Base-by-base conservation (phyloP, 148 eudicot genomes). In the Polygonum aviculare region DNA sequence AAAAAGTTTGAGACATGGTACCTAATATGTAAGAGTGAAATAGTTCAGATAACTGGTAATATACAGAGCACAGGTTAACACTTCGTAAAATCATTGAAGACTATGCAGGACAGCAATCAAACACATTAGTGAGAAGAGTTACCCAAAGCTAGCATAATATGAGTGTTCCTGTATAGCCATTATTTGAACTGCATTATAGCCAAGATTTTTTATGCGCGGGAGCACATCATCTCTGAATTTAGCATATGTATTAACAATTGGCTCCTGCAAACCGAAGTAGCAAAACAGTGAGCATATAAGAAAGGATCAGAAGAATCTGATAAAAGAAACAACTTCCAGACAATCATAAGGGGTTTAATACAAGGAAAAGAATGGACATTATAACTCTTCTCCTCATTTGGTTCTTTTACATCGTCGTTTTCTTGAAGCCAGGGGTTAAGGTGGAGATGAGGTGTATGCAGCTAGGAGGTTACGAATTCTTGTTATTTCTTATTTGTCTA, bases 141-240 rank as follows among this genome's bases (percentile, higher is more conserved):
- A 95, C 99, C 99, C 99, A 83, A 95, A 95, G 81, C 98, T 91
- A 77, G 99, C 98, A 78, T 95, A 95, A 80, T 95, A 95, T 19
- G 99, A 87, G 81, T 95, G 99, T 85, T 95, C 99, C 82, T 95
- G 99, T 79, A 95, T 95, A 74, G 99, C 99, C 99, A 95, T 95
- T 75, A 95, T 85, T 82, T 95, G 99, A 79, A 95, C 97, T 39
- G 98, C 99, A 88, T 95, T 93, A 78, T 95, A 95, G 51, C 99
- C 99, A 31, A 95, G 91, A 78, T 45, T 87, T 84, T 95, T 95
- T 18, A 95, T 91, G 54, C 99, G 94, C 74, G 98, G 99, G 72
- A 95, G 99, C 77, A 95, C 94, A 48, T 95, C 97, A 81, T 95
- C 99, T 85, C 97, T 88, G 80, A 95, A 95, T 83, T 86, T 93